These are phyloP conservation scores for Boletus bicolor DNA, from an alignment of 768 basidiomycete species.

Conservation along the genomic window DNA sequence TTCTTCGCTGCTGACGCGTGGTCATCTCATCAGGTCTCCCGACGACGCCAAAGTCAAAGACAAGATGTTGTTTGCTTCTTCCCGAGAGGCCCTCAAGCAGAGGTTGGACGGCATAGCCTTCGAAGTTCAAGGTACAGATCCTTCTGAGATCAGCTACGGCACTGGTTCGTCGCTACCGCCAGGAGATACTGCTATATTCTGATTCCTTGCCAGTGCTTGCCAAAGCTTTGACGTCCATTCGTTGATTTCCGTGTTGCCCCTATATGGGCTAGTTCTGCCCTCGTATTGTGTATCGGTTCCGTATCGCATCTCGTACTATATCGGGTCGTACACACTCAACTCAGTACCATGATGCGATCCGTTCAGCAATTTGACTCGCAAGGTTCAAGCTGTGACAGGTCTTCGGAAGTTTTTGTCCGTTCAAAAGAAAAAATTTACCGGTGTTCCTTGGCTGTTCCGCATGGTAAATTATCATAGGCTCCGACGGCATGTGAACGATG, in stretches of 20 bases:
- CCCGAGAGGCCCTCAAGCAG: constrained; percentile 74
- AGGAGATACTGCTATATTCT: neutral
- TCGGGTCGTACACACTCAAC: neutral
- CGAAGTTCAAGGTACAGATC: constrained; percentile 87
- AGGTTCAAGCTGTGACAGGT: neutral
- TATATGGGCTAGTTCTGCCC: neutral
- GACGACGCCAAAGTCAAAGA: constrained; percentile 80
- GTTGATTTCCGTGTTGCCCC: constrained; percentile 8
- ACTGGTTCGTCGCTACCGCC: constrained; percentile 47
- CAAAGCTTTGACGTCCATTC: constrained; percentile 18
- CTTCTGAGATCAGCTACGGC: constrained; percentile 66
- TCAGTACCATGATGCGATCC: neutral
- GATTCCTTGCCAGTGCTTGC: constrained; percentile 13
- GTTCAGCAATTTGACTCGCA: neutral
- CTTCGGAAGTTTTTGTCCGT: constrained; percentile 1
- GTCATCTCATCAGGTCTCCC: constrained; percentile 62
- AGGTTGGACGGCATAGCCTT: constrained; percentile 70
- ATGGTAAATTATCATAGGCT: no score
- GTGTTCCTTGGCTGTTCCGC: no score
- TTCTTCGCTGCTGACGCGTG: neutral
- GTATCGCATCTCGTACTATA: neutral
- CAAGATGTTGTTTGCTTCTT: constrained; percentile 94
- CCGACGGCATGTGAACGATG: neutral
- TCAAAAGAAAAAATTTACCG: neutral
- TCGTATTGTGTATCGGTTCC: neutral